These are phyloP conservation scores for Mycogone perniciosa DNA, from an alignment of 2,329 filamentous ascomycete genomes.

Conservation along the genomic window DNA sequence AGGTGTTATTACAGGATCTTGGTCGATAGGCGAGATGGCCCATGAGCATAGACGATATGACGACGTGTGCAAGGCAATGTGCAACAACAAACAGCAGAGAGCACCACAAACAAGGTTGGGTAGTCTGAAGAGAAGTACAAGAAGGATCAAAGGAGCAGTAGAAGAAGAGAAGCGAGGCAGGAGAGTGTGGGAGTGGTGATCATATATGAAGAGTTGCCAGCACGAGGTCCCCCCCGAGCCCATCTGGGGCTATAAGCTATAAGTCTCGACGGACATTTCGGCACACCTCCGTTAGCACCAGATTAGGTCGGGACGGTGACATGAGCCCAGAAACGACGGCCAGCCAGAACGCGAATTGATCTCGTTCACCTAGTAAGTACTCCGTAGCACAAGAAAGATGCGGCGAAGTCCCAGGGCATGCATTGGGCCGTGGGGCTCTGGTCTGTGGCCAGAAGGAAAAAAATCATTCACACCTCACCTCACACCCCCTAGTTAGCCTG, in stretches of 20 bases:
- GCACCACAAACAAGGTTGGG: too few species aligned
- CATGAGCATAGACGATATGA: not conserved
- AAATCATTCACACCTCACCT: not conserved
- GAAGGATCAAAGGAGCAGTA: constrained; percentile 17
- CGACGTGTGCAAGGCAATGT: too few species aligned
- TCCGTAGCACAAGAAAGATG: constrained; percentile 12
- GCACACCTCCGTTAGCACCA: constrained; percentile 21
- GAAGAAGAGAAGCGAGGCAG: constrained; percentile 19
- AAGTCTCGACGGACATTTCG: constrained; percentile 12
- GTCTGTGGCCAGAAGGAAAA: not conserved
- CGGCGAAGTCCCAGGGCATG: constrained; percentile 16
- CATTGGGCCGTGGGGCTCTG: constrained; percentile 17
- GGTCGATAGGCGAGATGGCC: not conserved
- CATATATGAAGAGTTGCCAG: constrained; percentile 24
- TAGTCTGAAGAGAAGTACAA: constrained; percentile 13
- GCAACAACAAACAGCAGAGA: too few species aligned
- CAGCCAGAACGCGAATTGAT: constrained; percentile 10
- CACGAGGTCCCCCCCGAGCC: not conserved
- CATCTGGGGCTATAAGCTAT: constrained; percentile 8
- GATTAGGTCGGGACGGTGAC: constrained; percentile 30
- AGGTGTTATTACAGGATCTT: not conserved
- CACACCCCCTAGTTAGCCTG: not conserved
- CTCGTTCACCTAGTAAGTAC: not conserved
- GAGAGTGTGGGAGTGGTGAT: constrained; percentile 27
- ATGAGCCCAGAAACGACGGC: constrained; percentile 19